These are phyloP conservation scores for Yamadazyma sp. DNA, from an alignment of 1,139 yeast species.

Conservation along the genomic window DNA sequence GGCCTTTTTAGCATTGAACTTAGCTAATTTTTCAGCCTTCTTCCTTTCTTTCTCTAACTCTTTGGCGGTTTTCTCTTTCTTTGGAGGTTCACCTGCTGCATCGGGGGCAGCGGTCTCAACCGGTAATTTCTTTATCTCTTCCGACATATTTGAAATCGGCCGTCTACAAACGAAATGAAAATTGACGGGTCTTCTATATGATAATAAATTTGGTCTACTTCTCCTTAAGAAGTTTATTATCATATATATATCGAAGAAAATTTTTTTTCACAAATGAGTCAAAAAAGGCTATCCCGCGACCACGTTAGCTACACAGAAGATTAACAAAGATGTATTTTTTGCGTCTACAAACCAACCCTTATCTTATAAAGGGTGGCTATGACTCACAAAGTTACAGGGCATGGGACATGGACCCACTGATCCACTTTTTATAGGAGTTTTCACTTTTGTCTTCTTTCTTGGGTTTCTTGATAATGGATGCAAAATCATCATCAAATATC, in stretches of 20 bases:
- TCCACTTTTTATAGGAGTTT: slow-evolving; percentile 9
- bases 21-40: slow-evolving; percentile 95
- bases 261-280: slow-evolving; percentile 10
- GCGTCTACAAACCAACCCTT: too few relatives aligned
- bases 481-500: slow-evolving; percentile 14
- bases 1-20: slow-evolving; percentile 90
- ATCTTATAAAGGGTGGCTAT: too few relatives aligned
- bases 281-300: slow-evolving; percentile 5
- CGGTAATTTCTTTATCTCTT: slow-evolving; percentile 9
- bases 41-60: slow-evolving; percentile 90
- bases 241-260: slow-evolving; percentile 12
- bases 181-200: slow-evolving; percentile 7
- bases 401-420: slow-evolving; percentile 4
- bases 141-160: slow-evolving; percentile 12
- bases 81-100: slow-evolving; percentile 19
- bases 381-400: slow-evolving; percentile 5
- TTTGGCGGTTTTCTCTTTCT: slow-evolving; percentile 60
- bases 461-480: slow-evolving; percentile 7
- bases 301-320: too few relatives aligned
- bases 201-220: slow-evolving; percentile 9
- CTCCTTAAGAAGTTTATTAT: slow-evolving; percentile 13
- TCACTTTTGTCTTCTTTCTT: background rate
- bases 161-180: slow-evolving; percentile 4
- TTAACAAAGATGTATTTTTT: too few relatives aligned
- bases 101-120: slow-evolving; percentile 4